Percentiles rank a stretch among this genome's conserved stretches.
These are phyloP conservation scores for Beauveria scarabaeidicola DNA, from an alignment of 2,329 filamentous ascomycete species.

Conservation along the genomic window DNA sequence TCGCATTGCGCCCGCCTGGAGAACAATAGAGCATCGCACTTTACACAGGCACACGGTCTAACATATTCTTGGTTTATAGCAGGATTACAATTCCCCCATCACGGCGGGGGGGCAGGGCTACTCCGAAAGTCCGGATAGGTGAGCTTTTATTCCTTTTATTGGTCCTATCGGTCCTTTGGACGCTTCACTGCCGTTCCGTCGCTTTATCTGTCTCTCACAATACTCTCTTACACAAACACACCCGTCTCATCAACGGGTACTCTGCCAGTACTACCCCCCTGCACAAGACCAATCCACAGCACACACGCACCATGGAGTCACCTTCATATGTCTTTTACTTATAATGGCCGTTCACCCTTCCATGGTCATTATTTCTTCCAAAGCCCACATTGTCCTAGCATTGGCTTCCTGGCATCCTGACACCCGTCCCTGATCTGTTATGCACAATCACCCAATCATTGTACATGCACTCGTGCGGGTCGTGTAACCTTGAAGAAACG, in stretches of 20 bases:
- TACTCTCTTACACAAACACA: not conserved
- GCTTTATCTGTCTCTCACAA: not conserved
- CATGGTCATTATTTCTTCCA: not conserved
- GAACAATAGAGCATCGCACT: constrained; percentile 2
- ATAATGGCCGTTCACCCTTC: not conserved
- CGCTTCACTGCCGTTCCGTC: not conserved
- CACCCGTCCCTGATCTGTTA: not conserved
- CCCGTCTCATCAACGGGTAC: not conserved
- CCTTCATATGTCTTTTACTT: not conserved
- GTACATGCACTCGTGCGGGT: not conserved
- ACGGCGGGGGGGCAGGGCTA: constrained; percentile 29
- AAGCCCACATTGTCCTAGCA: not conserved
- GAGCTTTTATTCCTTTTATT: constrained; percentile 24
- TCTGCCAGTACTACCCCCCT: not conserved
- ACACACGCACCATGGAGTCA: not conserved
- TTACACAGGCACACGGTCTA: not conserved
- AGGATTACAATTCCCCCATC: constrained; percentile 50
- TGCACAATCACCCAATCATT: constrained; percentile 1
- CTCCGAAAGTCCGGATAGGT: constrained; percentile 45
- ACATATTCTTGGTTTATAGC: constrained; percentile 21
- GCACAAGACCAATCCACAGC: not conserved
- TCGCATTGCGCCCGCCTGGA: not conserved
- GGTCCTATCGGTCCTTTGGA: constrained; percentile 9
- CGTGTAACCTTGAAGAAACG: not conserved
- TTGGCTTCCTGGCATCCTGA: not conserved